Evolutionary conservation across 768 basidiomycete genomes (phyloP).

Genomic region (Phylloporus sp.): DNA sequence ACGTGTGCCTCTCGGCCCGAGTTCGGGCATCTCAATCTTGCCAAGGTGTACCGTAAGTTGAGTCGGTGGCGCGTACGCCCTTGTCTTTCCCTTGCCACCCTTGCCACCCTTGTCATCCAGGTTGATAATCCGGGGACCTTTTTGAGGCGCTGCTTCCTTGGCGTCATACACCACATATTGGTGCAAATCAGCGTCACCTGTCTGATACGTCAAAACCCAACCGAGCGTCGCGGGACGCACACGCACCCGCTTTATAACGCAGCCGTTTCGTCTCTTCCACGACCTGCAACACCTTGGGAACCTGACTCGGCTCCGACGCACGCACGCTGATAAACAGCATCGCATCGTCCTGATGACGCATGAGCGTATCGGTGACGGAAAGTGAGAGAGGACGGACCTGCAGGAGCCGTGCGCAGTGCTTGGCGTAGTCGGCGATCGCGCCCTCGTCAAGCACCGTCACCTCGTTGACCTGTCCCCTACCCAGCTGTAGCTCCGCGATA

Average conservation of each 20-base stretch:
- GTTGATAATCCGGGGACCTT: constrained; percentile 65
- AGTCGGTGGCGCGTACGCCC: constrained; percentile 61
- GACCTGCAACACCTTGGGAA: constrained; percentile 75
- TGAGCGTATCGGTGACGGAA: not conserved
- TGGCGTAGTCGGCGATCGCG: constrained; percentile 59
- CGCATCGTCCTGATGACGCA: constrained; percentile 56
- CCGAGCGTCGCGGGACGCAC: not conserved
- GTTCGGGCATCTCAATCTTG: constrained; percentile 85
- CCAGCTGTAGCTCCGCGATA: constrained; percentile 67
- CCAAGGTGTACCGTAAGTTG: constrained; percentile 72
- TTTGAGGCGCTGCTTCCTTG: constrained; percentile 33
- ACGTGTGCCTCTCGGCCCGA: constrained; percentile 32
- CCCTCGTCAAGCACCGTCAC: constrained; percentile 68
- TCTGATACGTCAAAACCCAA: constrained; percentile 30
- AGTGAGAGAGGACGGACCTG: constrained; percentile 38
- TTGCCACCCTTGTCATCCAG: constrained; percentile 42
- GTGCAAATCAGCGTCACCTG: constrained; percentile 59
- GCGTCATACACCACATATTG: constrained; percentile 78
- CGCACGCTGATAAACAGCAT: constrained; percentile 77
- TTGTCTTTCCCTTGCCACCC: constrained; percentile 39
- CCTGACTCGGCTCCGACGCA: constrained; percentile 57
- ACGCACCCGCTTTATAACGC: constrained; percentile 66
- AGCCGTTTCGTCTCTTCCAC: constrained; percentile 79
- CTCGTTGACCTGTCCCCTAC: constrained; percentile 71
- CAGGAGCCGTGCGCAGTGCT: constrained; percentile 60